These are phyloP conservation scores for Penicillium sumatraense DNA, from an alignment of 2,329 filamentous ascomycete genomes.

Conservation along the genomic window DNA sequence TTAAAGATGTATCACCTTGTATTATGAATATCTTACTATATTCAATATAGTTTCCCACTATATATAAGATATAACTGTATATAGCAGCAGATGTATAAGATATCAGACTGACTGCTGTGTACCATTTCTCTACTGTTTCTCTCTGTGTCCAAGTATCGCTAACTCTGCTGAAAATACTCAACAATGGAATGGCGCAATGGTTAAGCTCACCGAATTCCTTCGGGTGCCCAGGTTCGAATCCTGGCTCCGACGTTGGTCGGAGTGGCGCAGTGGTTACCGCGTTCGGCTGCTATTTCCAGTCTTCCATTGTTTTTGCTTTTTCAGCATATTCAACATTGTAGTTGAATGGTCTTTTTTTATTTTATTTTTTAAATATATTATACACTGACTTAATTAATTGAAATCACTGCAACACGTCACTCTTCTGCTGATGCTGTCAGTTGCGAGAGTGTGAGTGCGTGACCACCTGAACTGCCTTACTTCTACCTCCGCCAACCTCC, in stretches of 20 bases:
- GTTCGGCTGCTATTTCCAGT: constrained; percentile 7
- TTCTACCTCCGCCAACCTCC: background rate
- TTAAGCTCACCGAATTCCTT: constrained; percentile 7
- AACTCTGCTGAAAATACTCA: background rate
- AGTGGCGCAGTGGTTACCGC: constrained; percentile 7
- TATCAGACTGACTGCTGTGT: background rate
- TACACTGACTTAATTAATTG: background rate
- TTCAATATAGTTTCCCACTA: too few species aligned
- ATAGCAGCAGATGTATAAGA: too few species aligned
- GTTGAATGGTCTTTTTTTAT: background rate
- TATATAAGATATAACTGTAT: too few species aligned
- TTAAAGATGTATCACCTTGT: too few species aligned
- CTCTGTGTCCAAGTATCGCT: background rate
- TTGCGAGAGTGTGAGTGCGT: background rate
- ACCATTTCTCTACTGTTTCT: background rate
- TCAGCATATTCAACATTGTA: background rate
- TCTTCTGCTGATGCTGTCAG: too few species aligned
- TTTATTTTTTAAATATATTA: background rate
- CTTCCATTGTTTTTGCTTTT: constrained; percentile 1
- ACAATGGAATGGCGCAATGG: constrained; percentile 3
- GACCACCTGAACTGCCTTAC: background rate
- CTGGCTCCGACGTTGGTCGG: constrained; percentile 6
- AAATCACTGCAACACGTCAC: too few species aligned
- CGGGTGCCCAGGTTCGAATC: constrained; percentile 7
- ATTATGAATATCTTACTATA: too few species aligned